Base-by-base conservation (phyloP, 169 alveolate species). In the Plasmodium gonderi region DNA sequence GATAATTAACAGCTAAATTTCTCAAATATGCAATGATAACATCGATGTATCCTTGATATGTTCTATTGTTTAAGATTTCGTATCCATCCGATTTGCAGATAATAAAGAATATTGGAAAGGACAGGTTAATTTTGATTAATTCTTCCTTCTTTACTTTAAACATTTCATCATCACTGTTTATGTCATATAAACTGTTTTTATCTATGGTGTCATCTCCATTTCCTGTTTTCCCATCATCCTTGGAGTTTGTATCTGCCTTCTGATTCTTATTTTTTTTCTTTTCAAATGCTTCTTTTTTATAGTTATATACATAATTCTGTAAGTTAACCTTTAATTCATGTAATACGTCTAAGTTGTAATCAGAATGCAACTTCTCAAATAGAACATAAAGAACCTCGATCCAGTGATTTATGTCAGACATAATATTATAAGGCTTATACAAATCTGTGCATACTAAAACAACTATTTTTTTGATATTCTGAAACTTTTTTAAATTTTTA, bases 81-180 rank as follows among this genome's bases (percentile, higher is more conserved):
- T 83, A 83, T 54, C 92, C 92, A 64, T 83, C 92, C 17, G 92
- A 83, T 83, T 83, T 83, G 31, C 92, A 83, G 26, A 83, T 83
- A 26, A 83, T 47, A 31, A 83, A 83, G 26, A 83, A n/a, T 72
- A 83, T 83, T 12, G 92, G 92, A 44, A 83, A 83, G 12, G 92
- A n/a, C 44, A 83, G 33, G 26, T 83, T 83, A 4, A 83, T 83
- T 83, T 83, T 83, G 17, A 83, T 20, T 40, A 83, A 76, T 11
- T 49, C 44, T 12, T 69, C 44, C 29, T 26, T 36, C 6, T 69
- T 49, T 26, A 17, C 33, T 29, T 42, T 42, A 7, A 40, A 64
- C 29, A 40, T 29, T 12, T 33, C 12, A 11, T 69, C 3, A 17
- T 11, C 68, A 76, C 17, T 76, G 2, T 23, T 33, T n/a, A 11